Percentiles rank a stretch among this genome's conserved stretches.
phyloP scores from a whole-genome alignment of 768 basidiomycete species.

The Phanerochaete carnosa region DNA sequence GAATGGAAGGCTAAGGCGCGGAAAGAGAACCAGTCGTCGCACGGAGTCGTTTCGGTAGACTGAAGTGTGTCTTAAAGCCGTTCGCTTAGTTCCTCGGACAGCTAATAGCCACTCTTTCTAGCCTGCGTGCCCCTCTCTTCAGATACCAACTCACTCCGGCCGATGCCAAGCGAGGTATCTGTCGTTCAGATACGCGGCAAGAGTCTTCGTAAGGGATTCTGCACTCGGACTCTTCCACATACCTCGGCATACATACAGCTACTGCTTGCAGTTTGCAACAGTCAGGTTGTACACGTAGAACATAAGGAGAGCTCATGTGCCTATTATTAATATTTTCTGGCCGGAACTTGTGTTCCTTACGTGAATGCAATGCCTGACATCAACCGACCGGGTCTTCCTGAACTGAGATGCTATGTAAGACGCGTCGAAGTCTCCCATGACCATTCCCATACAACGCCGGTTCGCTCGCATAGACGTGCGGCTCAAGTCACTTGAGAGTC shows the following conservation, averaged over 20 bases:
- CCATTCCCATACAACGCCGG: slow-evolving; percentile 1
- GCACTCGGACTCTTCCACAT: too few species aligned
- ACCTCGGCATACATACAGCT: too few species aligned
- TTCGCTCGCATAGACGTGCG: not conserved
- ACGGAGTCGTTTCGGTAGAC: not conserved
- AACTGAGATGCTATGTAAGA: not conserved
- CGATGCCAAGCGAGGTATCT: too few species aligned
- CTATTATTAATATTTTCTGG: not conserved
- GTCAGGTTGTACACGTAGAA: too few species aligned
- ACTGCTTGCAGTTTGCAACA: not conserved
- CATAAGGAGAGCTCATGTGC: too few species aligned
- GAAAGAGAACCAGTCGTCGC: not conserved
- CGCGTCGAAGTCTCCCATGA: slow-evolving; percentile 2
- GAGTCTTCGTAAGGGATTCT: too few species aligned
- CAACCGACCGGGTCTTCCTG: slow-evolving; percentile 2
- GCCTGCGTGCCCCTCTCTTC: too few species aligned
- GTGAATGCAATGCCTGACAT: not conserved
- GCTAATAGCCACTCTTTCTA: not conserved
- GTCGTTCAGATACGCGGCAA: too few species aligned
- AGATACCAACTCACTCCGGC: too few species aligned
- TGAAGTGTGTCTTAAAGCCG: not conserved
- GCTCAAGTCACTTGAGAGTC: not conserved
- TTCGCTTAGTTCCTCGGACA: not conserved
- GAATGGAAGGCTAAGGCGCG: slow-evolving; percentile 50
- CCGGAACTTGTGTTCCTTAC: not conserved